Evolutionary conservation across 768 basidiomycete species (phyloP).

Genomic region (Lyophyllum atratum): DNA sequence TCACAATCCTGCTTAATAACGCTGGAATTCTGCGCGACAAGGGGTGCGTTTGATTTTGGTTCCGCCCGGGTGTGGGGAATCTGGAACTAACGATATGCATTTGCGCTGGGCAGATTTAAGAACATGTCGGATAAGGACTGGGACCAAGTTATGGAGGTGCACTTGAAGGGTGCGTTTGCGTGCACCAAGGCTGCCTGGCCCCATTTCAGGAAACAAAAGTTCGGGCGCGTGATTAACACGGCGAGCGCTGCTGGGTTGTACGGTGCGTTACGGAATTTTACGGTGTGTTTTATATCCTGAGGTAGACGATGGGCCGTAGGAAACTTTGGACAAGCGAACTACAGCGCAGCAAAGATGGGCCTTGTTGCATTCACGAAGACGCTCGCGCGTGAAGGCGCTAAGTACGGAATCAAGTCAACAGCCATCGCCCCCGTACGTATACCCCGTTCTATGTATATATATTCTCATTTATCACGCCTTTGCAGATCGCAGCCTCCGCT

Average conservation of each 20-base stretch:
- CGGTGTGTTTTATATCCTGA: background rate
- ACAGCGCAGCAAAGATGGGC: slow-evolving; percentile 98
- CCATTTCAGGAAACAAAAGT: slow-evolving; percentile 91
- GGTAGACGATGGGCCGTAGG: slow-evolving; percentile 40
- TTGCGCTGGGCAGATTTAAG: slow-evolving; percentile 66
- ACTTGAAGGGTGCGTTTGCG: slow-evolving; percentile 90
- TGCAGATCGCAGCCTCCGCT: slow-evolving; percentile 87
- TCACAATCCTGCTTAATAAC: slow-evolving; percentile 94
- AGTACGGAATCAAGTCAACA: slow-evolving; percentile 84
- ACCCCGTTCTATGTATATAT: background rate
- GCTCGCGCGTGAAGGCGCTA: slow-evolving; percentile 87
- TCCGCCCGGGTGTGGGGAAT: background rate
- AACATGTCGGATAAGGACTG: slow-evolving; percentile 97
- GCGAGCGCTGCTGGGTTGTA: slow-evolving; percentile 93
- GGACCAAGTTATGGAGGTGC: slow-evolving; percentile 86
- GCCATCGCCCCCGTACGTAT: slow-evolving; percentile 84
- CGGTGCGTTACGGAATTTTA: slow-evolving; percentile 47
- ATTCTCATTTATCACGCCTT: background rate
- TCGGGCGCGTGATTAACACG: slow-evolving; percentile 93
- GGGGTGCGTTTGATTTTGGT: slow-evolving; percentile 45
- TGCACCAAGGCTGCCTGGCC: slow-evolving; percentile 98
- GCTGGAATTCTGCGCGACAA: slow-evolving; percentile 88
- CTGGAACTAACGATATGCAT: background rate
- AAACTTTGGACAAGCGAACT: slow-evolving; percentile 97
- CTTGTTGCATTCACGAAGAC: slow-evolving; percentile 92